Evolutionary conservation across 768 basidiomycete species (phyloP), one percentile per base, ranked within the genome.

Genomic region (Cytidiella melzeri): DNA sequence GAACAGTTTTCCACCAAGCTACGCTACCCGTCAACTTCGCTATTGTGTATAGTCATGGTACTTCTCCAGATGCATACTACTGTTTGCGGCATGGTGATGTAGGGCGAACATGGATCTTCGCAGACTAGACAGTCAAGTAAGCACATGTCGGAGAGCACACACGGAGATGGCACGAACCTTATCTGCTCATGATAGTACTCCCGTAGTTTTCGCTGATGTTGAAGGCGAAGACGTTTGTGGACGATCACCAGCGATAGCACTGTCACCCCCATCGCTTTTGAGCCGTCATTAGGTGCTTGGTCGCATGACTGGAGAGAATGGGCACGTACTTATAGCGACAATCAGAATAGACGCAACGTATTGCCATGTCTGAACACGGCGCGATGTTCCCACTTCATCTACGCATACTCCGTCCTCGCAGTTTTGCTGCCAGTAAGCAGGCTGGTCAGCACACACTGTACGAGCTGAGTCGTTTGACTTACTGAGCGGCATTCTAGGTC

Each of bases 401-500:
- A 50, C 46, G 46, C 72, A 74, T 0, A 55, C 27, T 4, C 54
- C 55, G 1, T 39, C 1, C 20, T 54, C 63, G 48, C 72, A 74
- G 46, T 67, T 69, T 28, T 61, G 55, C 62, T 66, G 18, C 18
- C 10, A 3, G 38, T 6, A 4, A 7, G n/a, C n/a, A n/a, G n/a
- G n/a, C n/a, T n/a, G n/a, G n/a, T n/a, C n/a, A n/a, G n/a, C n/a
- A n/a, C n/a, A n/a, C n/a, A n/a, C n/a, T n/a, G n/a, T n/a, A n/a
- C n/a, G n/a, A n/a, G n/a, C n/a, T n/a, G n/a, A n/a, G n/a, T n/a
- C n/a, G n/a, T n/a, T n/a, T 3, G 24, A 54, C 70, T 25, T 27
- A 76, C 76, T 43, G 69, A 60, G 46, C 65, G 59, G 55, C 77
- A 85, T 68, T 83, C 76, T 41, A 73, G 71, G 58, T 85, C 81